phyloP scores from a whole-genome alignment of 2,329 filamentous ascomycete genomes.

The Falciphora oryzae region DNA sequence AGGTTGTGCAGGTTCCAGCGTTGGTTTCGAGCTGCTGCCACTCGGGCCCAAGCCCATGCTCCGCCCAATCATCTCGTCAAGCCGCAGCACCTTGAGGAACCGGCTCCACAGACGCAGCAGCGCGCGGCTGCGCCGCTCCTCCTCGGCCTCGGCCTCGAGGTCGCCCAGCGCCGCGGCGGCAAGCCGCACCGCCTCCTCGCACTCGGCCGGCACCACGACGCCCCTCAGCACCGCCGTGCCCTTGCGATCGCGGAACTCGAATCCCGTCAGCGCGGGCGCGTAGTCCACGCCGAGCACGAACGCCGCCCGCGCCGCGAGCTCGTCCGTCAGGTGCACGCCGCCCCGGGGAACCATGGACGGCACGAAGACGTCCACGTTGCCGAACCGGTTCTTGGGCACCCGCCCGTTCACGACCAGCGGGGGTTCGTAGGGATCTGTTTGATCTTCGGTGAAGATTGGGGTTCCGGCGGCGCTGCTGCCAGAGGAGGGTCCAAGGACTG shows the following conservation, averaged over 20 bases:
- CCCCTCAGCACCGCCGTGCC: constrained; percentile 81
- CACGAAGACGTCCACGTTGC: constrained; percentile 91
- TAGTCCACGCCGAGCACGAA: constrained; percentile 75
- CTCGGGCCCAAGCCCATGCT: constrained; percentile 28
- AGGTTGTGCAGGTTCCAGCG: constrained; percentile 26
- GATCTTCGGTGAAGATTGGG: constrained; percentile 54
- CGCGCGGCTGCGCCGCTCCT: constrained; percentile 54
- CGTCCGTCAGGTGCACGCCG: constrained; percentile 62
- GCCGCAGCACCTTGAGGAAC: constrained; percentile 71
- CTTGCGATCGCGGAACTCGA: constrained; percentile 77
- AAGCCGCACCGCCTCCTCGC: constrained; percentile 63
- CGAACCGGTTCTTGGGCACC: constrained; percentile 86
- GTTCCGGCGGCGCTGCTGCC: constrained; percentile 35
- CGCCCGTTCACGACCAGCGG: constrained; percentile 69
- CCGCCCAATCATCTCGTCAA: constrained; percentile 66
- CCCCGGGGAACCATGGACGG: constrained; percentile 84
- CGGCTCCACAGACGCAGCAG: constrained; percentile 67
- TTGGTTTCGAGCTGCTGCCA: constrained; percentile 28
- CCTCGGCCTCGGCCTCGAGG: constrained; percentile 56
- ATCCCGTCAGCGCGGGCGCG: constrained; percentile 84
- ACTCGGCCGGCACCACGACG: constrained; percentile 67
- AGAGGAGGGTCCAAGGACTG: constrained; percentile 31
- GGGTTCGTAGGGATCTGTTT: constrained; percentile 69
- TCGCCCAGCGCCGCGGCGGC: constrained; percentile 64
- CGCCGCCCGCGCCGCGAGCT: constrained; percentile 64